Evolutionary conservation across 1,284 basidiomycete species (phyloP).

Genomic region (Amylostereum areolatum): DNA sequence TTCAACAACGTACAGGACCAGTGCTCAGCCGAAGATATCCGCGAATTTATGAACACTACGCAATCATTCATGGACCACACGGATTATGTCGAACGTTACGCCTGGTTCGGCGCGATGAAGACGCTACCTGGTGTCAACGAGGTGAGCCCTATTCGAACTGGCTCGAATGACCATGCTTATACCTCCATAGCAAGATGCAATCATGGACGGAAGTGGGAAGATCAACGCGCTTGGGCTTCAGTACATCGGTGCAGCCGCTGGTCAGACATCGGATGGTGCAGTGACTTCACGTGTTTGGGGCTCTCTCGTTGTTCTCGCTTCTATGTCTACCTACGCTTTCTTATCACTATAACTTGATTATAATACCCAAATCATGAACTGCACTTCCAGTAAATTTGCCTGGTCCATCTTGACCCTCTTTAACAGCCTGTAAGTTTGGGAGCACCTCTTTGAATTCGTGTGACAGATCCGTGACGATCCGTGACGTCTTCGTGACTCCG

Average conservation of each 20-base stretch:
- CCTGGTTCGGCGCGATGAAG: slow-evolving; percentile 41
- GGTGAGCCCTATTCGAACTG: slow-evolving; percentile 11
- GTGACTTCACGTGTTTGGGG: too few species aligned
- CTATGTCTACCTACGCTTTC: too few species aligned
- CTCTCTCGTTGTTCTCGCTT: too few species aligned
- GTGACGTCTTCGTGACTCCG: too few species aligned
- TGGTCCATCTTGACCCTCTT: too few species aligned
- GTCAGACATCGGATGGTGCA: too few species aligned
- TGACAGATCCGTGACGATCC: too few species aligned
- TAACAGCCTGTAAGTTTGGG: too few species aligned
- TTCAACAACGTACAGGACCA: slow-evolving; percentile 27
- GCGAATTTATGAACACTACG: slow-evolving; percentile 34
- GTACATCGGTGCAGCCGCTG: slow-evolving; percentile 22
- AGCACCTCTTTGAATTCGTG: too few species aligned
- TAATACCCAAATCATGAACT: too few species aligned
- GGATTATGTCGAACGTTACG: slow-evolving; percentile 37
- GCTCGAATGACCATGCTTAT: slow-evolving; percentile 2
- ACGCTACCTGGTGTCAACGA: slow-evolving; percentile 26
- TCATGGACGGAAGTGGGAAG: slow-evolving; percentile 22
- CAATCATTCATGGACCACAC: slow-evolving; percentile 35
- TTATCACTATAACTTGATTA: too few species aligned
- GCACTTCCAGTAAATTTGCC: too few species aligned
- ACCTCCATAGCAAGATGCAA: slow-evolving; percentile 21
- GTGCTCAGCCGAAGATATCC: slow-evolving; percentile 28
- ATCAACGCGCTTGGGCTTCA: slow-evolving; percentile 27